These are phyloP conservation scores for Vitis rotundifolia DNA, from an alignment of 164 flowering plant species.

Conservation along the genomic window DNA sequence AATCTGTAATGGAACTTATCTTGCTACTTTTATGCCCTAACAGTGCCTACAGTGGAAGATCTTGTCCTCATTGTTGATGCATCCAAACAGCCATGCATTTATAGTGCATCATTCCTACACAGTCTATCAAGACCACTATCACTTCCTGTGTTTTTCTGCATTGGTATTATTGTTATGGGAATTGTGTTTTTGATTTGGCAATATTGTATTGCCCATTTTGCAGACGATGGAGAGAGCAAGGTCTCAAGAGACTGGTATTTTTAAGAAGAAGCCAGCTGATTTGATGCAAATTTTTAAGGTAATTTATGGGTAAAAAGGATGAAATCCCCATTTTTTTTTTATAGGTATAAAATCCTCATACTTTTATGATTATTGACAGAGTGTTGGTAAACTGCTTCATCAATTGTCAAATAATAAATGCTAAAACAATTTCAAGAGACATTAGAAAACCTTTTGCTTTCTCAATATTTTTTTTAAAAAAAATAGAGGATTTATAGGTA, in stretches of 20 bases:
- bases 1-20: too few relatives aligned
- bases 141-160: too few relatives aligned
- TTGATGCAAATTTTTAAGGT: conserved; percentile 98
- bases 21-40: too few relatives aligned
- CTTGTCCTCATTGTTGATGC: too few relatives aligned
- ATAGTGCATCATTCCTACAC: too few relatives aligned
- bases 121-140: too few relatives aligned
- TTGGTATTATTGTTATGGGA: background rate
- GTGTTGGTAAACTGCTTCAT: background rate
- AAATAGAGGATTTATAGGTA: too few relatives aligned
- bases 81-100: too few relatives aligned
- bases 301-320: conserved; percentile 4
- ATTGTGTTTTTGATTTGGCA: background rate
- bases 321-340: too few relatives aligned
- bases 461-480: background rate
- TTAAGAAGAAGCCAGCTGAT: conserved; percentile 93
- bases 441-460: background rate
- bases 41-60: too few relatives aligned
- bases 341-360: background rate
- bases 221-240: conserved; percentile 93
- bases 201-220: conserved; percentile 10
- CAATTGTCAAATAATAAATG: background rate
- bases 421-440: background rate
- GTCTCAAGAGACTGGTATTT: conserved; percentile 78
- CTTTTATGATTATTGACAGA: background rate